These are phyloP conservation scores for Rhizomucor miehei DNA, from an alignment of 371 early-diverging fungal genomes.

Conservation along the genomic window DNA sequence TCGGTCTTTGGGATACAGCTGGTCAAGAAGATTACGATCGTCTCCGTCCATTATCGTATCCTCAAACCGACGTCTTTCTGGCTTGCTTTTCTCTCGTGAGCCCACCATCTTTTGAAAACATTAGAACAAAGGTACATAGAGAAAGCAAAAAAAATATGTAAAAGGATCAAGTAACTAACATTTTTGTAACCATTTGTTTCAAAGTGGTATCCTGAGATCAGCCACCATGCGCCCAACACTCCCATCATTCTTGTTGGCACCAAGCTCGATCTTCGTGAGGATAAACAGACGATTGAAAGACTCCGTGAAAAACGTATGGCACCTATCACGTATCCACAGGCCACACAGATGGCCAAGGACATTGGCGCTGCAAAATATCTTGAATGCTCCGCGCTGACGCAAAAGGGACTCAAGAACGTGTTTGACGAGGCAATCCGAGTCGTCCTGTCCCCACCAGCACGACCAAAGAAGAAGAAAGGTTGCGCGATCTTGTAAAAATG, in stretches of 20 bases:
- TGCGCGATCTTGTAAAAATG: conserved; percentile 67
- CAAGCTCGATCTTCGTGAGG: conserved; percentile 97
- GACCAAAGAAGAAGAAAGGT: conserved; percentile 60
- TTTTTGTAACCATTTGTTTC: too few species aligned
- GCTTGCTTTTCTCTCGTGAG: conserved; percentile 82
- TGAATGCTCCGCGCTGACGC: conserved; percentile 98
- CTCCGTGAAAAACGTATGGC: conserved; percentile 84
- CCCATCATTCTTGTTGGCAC: conserved; percentile 98
- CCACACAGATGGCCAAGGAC: conserved; percentile 88
- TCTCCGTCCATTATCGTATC: conserved; percentile 88
- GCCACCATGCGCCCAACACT: conserved; percentile 92
- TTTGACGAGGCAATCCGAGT: conserved; percentile 98
- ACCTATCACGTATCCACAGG: conserved; percentile 89
- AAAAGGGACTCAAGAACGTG: conserved; percentile 96
- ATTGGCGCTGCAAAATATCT: conserved; percentile 91
- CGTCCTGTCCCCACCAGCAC: conserved; percentile 64
- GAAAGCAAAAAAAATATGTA: background rate
- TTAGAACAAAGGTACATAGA: conserved; percentile 62
- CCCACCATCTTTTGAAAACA: conserved; percentile 76
- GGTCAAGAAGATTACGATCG: conserved; percentile 99
- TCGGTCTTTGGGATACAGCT: conserved; percentile 95
- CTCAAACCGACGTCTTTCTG: conserved; percentile 86
- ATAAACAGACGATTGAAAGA: conserved; percentile 84
- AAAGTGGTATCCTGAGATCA: conserved; percentile 95
- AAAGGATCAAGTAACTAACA: background rate